phyloP scores from a whole-genome alignment of 1,139 yeast genomes.

The Lipomyces yarrowii region DNA sequence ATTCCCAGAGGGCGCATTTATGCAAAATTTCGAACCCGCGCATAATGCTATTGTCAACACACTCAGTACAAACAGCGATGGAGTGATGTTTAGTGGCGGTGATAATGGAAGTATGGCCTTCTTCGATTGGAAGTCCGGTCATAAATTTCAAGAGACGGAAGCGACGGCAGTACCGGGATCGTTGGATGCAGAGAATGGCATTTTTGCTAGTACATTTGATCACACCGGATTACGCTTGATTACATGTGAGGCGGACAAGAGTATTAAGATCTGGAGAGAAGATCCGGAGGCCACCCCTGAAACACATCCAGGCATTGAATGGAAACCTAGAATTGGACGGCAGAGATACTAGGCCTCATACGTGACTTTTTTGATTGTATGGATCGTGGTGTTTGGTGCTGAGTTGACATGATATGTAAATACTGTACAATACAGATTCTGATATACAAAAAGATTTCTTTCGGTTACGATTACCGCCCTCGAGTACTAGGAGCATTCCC shows the following conservation, averaged over 20 bases:
- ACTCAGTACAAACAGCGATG: conserved; percentile 64
- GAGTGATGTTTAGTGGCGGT: conserved; percentile 76
- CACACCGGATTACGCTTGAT: conserved; percentile 76
- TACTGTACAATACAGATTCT: not conserved
- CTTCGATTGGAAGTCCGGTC: conserved; percentile 77
- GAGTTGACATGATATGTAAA: not conserved
- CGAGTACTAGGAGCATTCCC: not conserved
- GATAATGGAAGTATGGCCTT: conserved; percentile 80
- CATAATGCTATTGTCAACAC: conserved; percentile 67
- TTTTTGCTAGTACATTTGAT: conserved; percentile 75
- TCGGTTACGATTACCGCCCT: not conserved
- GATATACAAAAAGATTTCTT: not conserved
- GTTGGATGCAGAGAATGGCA: conserved; percentile 64
- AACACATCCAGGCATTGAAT: conserved; percentile 52
- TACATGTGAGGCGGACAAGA: conserved; percentile 89
- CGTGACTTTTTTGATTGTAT: not conserved
- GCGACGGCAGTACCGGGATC: conserved; percentile 72
- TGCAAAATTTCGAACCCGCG: conserved; percentile 56
- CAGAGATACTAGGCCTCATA: conserved; percentile 10
- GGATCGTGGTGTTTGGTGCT: not conserved
- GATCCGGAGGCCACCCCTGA: conserved; percentile 51
- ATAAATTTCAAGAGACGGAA: conserved; percentile 55
- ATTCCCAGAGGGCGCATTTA: conserved; percentile 72
- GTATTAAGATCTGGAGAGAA: conserved; percentile 81
- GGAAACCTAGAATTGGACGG: conserved; percentile 46